These are phyloP conservation scores for Fusarium tricinctum DNA, from an alignment of 2,329 filamentous ascomycete species.

Conservation along the genomic window DNA sequence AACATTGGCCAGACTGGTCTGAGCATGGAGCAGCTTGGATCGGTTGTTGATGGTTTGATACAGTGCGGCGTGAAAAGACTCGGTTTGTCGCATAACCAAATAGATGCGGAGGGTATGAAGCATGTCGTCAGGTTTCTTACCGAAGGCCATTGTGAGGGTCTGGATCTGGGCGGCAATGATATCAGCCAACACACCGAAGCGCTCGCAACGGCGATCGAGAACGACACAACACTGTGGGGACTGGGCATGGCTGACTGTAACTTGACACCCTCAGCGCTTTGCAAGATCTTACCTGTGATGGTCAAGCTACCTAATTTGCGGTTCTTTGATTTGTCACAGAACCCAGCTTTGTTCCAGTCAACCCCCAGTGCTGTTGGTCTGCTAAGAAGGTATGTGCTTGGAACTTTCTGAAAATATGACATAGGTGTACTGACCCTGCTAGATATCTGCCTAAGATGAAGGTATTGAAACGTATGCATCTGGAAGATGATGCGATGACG, in stretches of 20 bases:
- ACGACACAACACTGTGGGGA: slow-evolving; percentile 77
- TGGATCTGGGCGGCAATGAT: slow-evolving; percentile 91
- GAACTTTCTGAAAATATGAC: neutral
- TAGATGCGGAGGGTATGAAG: slow-evolving; percentile 79
- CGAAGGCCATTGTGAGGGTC: slow-evolving; percentile 83
- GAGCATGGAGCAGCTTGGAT: slow-evolving; percentile 77
- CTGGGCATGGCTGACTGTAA: slow-evolving; percentile 90
- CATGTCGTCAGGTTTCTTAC: slow-evolving; percentile 83
- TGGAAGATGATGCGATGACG: slow-evolving; percentile 85
- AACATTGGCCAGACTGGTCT: slow-evolving; percentile 85
- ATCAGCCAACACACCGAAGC: slow-evolving; percentile 68
- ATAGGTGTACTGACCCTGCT: slow-evolving; percentile 17
- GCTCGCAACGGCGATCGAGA: slow-evolving; percentile 66
- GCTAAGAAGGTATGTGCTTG: slow-evolving; percentile 75
- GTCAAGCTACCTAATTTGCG: slow-evolving; percentile 79
- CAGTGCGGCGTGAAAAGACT: slow-evolving; percentile 83
- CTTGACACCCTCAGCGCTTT: slow-evolving; percentile 78
- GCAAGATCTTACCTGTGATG: slow-evolving; percentile 80
- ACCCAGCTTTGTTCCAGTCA: slow-evolving; percentile 81
- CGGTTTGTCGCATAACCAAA: slow-evolving; percentile 84
- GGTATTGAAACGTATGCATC: slow-evolving; percentile 84
- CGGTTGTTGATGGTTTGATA: slow-evolving; percentile 85
- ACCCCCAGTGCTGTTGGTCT: slow-evolving; percentile 80
- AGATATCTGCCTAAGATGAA: slow-evolving; percentile 84
- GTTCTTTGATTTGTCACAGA: slow-evolving; percentile 94